A percentile compares a stretch with the other conserved stretches of the same genome.
These are phyloP conservation scores for Russula griseocarnosa DNA, from an alignment of 768 basidiomycete genomes.

Conservation along the genomic window DNA sequence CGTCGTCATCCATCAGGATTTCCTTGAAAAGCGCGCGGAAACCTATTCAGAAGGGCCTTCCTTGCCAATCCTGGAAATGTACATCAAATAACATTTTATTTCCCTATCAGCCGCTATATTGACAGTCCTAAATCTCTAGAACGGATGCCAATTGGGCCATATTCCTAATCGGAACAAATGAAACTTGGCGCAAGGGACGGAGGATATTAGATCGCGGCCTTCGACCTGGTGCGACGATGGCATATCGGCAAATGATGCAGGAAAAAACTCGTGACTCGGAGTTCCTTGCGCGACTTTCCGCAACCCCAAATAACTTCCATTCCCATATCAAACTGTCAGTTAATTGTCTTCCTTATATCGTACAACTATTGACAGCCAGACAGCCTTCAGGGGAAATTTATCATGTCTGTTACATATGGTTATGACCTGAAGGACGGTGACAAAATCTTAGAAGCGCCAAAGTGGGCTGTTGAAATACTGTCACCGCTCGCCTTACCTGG, in stretches of 20 bases:
- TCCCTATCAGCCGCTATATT: not conserved
- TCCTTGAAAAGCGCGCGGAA: constrained; percentile 51
- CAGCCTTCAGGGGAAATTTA: constrained; percentile 12
- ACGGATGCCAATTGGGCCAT: constrained; percentile 4
- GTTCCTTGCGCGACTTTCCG: constrained; percentile 11
- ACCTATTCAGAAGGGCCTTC: constrained; percentile 19
- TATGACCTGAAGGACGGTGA: constrained; percentile 12
- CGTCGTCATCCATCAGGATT: constrained; percentile 42
- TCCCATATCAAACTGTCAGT: constrained; percentile 10
- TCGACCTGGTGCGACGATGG: not conserved
- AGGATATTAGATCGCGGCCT: constrained; percentile 14
- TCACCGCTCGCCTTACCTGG: not conserved
- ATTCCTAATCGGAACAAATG: not conserved
- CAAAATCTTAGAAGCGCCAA: not conserved
- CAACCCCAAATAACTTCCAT: constrained; percentile 2
- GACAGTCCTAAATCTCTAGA: not conserved
- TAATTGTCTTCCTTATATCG: not conserved
- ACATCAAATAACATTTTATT: not conserved
- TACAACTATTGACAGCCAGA: not conserved
- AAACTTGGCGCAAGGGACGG: constrained; percentile 6
- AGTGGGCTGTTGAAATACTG: not conserved
- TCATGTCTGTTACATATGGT: constrained; percentile 18
- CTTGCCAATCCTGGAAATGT: constrained; percentile 10
- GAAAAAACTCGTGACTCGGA: constrained; percentile 8
- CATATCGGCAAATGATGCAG: constrained; percentile 2